These are phyloP conservation scores for Hypoxylon sp. DNA, from an alignment of 2,329 filamentous ascomycete genomes.

Conservation along the genomic window DNA sequence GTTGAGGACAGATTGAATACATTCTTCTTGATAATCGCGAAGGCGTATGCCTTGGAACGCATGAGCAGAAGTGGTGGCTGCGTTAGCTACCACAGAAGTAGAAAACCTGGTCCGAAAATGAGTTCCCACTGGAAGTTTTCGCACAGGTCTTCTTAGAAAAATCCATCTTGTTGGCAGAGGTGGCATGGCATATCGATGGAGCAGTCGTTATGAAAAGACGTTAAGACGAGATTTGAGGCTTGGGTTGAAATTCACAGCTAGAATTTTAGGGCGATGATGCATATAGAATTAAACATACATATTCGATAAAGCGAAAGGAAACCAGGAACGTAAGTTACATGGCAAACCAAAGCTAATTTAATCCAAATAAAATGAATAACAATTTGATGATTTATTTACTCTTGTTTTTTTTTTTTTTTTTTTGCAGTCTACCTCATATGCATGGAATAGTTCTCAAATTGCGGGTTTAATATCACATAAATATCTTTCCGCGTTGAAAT, in stretches of 20 bases:
- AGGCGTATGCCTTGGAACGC: conserved; percentile 60
- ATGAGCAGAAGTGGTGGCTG: conserved; percentile 14
- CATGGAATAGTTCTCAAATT: too few relatives aligned
- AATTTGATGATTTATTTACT: too few relatives aligned
- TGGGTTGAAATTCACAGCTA: conserved; percentile 4
- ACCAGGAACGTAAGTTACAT: too few relatives aligned
- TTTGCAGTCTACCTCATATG: too few relatives aligned
- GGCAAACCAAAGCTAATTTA: too few relatives aligned
- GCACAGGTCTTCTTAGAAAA: conserved; percentile 22
- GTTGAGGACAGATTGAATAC: conserved; percentile 80
- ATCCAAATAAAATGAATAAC: too few relatives aligned
- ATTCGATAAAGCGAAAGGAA: too few relatives aligned
- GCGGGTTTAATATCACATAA: too few relatives aligned
- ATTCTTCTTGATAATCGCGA: conserved; percentile 89
- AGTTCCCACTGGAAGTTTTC: conserved; percentile 6
- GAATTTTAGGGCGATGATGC: too few relatives aligned
- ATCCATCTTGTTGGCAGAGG: conserved; percentile 38
- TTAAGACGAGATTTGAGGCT: conserved; percentile 27
- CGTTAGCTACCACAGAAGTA: conserved; percentile 15
- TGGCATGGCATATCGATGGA: conserved; percentile 41
- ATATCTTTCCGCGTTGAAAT: too few relatives aligned
- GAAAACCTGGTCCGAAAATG: conserved; percentile 11
- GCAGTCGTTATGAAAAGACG: conserved; percentile 2
- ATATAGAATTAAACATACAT: too few relatives aligned
- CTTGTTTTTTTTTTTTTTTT: too few relatives aligned